Base-by-base conservation (phyloP, 2,329 filamentous ascomycete genomes). In the Aspergillus fructus region DNA sequence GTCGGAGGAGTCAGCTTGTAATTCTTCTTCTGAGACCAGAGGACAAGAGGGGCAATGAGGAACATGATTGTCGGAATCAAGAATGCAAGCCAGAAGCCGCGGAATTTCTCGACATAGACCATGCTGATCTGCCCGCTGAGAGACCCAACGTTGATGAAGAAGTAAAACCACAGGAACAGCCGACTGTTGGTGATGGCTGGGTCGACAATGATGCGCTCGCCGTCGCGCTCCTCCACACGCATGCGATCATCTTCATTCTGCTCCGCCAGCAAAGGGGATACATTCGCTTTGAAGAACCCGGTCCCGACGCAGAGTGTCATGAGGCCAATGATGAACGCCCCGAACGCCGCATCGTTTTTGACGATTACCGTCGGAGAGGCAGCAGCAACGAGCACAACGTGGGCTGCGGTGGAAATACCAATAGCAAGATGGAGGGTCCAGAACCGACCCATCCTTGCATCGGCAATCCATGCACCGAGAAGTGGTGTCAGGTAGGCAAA, bases 211-310 rank as follows among this genome's bases (percentile, higher is more conserved):
- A 90, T 86, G 19, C 85, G 85, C 74, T 89, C 82, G 53, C 88
- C 88, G 45, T 79, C 74, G 41, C 78, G 75, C 2, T 79, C 81
- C 63, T 83, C 78, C 54, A 90, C 80, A 49, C 79, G 81, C 62
- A 85, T 81, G 59, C 79, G 82, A 4, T 78, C 81, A 56, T 85
- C 82, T 34, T 78, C 79, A 70, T 88, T 87, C 72, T 91, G 88
- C 66, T 91, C 88, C 19, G 87, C 87, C 55, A 91, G 83, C 17
- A 90, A 76, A 0, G 88, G 86, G 0, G 87, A 86, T 43, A 93
- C 89, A 68, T 93, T 93, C 62, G 87, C 68, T 79, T 93, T 93
- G 83, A 93, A 91, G 67, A 90, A 88, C 60, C 89, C 89, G 1
- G 89, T 90, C 43, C 89, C 89, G 30, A 90, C 72, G n/a, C 88